Evolutionary conservation across 441 rosid species (phyloP).

Genomic region (Gossypium lobatum): DNA sequence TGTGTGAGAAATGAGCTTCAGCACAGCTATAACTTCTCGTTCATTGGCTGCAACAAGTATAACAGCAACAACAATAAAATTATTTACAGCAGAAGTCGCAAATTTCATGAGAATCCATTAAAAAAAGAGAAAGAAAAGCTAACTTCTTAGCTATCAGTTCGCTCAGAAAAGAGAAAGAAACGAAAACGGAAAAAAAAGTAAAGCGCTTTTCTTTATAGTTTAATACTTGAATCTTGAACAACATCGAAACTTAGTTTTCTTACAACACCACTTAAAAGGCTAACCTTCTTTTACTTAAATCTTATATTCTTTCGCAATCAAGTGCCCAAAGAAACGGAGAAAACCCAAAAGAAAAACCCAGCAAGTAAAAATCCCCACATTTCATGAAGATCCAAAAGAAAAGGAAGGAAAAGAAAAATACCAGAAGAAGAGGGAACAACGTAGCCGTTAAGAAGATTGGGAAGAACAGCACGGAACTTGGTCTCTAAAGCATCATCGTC

Average conservation of each 20-base stretch:
- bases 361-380: background rate
- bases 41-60: conserved; percentile 54
- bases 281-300: background rate
- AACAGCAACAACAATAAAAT: conserved; percentile 13
- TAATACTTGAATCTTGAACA: background rate
- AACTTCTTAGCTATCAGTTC: background rate
- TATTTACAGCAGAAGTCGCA: background rate
- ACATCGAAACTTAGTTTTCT: background rate
- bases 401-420: background rate
- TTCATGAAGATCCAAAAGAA: background rate
- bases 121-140: background rate
- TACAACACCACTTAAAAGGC: background rate
- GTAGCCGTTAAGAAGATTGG: conserved; percentile 67
- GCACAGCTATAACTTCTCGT: conserved; percentile 75
- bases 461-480: conserved; percentile 76
- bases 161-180: background rate
- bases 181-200: background rate
- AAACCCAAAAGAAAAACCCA: background rate
- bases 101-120: background rate
- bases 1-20: conserved; percentile 75
- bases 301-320: background rate
- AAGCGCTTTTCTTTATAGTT: background rate
- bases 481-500: conserved; percentile 59
- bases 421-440: conserved; percentile 77
- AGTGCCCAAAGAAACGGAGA: background rate